Percentiles rank a stretch among this genome's conserved stretches.
phyloP scores from a whole-genome alignment of 176 grass and related monocot genomes.

The Carex pumila region DNA sequence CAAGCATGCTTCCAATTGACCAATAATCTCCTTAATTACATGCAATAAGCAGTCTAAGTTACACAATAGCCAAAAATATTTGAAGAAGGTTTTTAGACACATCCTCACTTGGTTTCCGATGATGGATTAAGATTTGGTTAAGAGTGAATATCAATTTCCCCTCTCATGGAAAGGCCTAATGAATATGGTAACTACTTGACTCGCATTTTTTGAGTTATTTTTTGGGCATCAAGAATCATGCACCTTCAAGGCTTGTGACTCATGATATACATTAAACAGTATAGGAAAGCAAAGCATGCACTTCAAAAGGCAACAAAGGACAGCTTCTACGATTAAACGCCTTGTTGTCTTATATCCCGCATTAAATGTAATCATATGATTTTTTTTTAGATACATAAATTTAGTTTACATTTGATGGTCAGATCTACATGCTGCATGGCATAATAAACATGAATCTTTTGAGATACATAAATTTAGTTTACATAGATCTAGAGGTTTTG shows the following conservation, averaged over 20 bases:
- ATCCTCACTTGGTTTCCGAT: background rate
- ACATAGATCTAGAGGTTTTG: background rate
- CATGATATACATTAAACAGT: background rate
- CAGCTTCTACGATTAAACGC: background rate
- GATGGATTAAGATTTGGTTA: background rate
- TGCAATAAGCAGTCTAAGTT: background rate
- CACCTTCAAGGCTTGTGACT: background rate
- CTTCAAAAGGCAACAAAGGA: background rate
- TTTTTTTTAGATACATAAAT: background rate
- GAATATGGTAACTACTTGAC: background rate
- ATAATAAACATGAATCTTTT: background rate
- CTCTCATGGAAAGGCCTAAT: background rate
- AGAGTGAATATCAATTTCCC: background rate
- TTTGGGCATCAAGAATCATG: background rate
- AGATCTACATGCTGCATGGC: too few species aligned
- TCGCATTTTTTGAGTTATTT: background rate
- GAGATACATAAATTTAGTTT: background rate
- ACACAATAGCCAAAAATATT: background rate
- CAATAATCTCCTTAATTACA: background rate
- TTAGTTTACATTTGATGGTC: background rate
- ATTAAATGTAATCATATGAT: constrained; percentile 6
- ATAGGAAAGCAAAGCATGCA: background rate
- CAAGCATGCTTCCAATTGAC: background rate
- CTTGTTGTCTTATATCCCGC: background rate
- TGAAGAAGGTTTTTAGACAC: background rate